These are phyloP conservation scores for Phialophora verrucosa DNA, from an alignment of 2,329 filamentous ascomycete genomes.

Conservation along the genomic window DNA sequence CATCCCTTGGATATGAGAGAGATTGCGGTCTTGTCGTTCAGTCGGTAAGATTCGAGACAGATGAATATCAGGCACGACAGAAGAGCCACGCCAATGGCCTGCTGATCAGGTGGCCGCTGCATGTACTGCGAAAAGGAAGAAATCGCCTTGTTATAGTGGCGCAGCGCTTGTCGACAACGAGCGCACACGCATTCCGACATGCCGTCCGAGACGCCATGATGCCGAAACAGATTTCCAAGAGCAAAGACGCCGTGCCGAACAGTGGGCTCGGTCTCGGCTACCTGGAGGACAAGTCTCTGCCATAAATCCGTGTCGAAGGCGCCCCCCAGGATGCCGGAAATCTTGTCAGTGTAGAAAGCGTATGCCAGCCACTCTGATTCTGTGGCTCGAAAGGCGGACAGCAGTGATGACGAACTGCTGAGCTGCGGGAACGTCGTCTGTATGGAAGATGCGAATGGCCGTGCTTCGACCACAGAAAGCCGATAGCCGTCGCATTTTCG, in stretches of 20 bases:
- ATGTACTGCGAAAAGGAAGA: slow-evolving; percentile 5
- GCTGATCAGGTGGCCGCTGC: background rate
- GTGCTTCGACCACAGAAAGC: slow-evolving; percentile 8
- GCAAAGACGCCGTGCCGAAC: slow-evolving; percentile 16
- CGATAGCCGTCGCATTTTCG: slow-evolving; percentile 14
- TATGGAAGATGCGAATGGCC: background rate
- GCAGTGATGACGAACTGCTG: slow-evolving; percentile 8
- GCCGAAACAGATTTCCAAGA: slow-evolving; percentile 15
- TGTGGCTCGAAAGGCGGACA: slow-evolving; percentile 17
- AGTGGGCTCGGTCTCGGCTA: slow-evolving; percentile 11
- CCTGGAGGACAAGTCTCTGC: slow-evolving; percentile 12
- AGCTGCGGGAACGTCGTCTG: background rate
- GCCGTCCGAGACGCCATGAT: background rate
- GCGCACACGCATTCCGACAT: slow-evolving; percentile 9
- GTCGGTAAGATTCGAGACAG: slow-evolving; percentile 10
- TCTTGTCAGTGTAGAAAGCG: slow-evolving; percentile 1
- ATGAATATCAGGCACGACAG: slow-evolving; percentile 12
- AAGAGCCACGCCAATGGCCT: slow-evolving; percentile 8
- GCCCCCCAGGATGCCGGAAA: slow-evolving; percentile 4
- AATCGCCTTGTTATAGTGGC: slow-evolving; percentile 17
- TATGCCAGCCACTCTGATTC: slow-evolving; percentile 16
- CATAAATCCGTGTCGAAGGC: slow-evolving; percentile 13
- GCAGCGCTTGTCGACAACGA: slow-evolving; percentile 16
- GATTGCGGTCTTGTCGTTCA: slow-evolving; percentile 10
- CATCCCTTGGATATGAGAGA: slow-evolving; percentile 14